These are phyloP conservation scores for Phialophora verrucosa DNA, from an alignment of 2,329 filamentous ascomycete genomes.

Conservation along the genomic window DNA sequence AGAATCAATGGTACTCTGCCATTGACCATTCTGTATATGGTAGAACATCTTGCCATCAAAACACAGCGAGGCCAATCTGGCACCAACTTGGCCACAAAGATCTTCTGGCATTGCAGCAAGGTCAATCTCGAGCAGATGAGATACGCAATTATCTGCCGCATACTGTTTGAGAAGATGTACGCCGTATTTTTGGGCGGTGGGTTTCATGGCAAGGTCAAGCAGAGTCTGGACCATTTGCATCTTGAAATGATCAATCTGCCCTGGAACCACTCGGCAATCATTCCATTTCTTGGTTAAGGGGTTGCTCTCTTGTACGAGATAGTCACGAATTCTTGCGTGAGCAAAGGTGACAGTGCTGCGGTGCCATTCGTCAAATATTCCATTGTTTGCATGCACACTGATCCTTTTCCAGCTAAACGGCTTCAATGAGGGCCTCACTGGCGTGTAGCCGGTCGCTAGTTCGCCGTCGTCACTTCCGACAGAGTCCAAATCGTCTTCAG, in stretches of 20 bases:
- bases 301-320: slow-evolving; percentile 13
- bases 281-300: slow-evolving; percentile 12
- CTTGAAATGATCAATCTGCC: slow-evolving; percentile 8
- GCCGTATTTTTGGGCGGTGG: slow-evolving; percentile 4
- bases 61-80: slow-evolving; percentile 10
- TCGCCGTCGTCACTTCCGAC: slow-evolving; percentile 5
- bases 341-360: slow-evolving; percentile 8
- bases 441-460: slow-evolving; percentile 12
- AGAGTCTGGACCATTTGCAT: slow-evolving; percentile 14
- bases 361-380: slow-evolving; percentile 15
- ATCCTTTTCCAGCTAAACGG: slow-evolving; percentile 3
- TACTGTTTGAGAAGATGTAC: slow-evolving; percentile 13
- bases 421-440: slow-evolving; percentile 3
- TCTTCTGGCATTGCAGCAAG: slow-evolving; percentile 5
- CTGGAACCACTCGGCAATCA: slow-evolving; percentile 14
- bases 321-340: slow-evolving; percentile 14
- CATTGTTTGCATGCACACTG: slow-evolving; percentile 5
- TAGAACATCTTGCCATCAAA: slow-evolving; percentile 16
- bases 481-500: slow-evolving; percentile 8
- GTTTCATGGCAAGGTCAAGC: slow-evolving; percentile 15
- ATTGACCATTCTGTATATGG: slow-evolving; percentile 6
- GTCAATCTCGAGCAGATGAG: slow-evolving; percentile 11
- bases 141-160: slow-evolving; percentile 14
- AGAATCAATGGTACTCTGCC: slow-evolving; percentile 10
- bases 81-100: slow-evolving; percentile 12